Base-by-base conservation (phyloP, 2,329 filamentous ascomycete species). In the Exophiala sp. region DNA sequence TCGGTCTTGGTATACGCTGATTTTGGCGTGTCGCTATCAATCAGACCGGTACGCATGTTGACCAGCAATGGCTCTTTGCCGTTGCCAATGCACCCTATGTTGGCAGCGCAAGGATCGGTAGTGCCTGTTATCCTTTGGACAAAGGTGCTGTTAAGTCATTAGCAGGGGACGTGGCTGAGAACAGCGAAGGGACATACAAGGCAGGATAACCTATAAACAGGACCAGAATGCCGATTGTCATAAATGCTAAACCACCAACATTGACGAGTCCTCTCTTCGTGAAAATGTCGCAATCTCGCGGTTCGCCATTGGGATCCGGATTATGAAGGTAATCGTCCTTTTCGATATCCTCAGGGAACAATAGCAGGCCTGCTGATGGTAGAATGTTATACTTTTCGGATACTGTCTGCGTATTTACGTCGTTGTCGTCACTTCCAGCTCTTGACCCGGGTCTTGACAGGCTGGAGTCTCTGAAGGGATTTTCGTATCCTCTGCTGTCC, bases 271-370 rank as follows among this genome's bases (percentile, higher is more conserved):
- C 86, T 73, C 86, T 74, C 59, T 73, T 80, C 36, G 80, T 85
- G 66, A 81, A 88, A 38, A 88, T 74, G 64, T 87, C 81, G 62
- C 83, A 85, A 59, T 85, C 81, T 42, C 79, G 75, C 47, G 77
- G 71, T 38, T 84, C 77, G 43, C 87, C 84, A 48, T 79, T 78
- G 1, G 84, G 81, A 63, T 86, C 84, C 0, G 86, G 86, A 62
- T 88, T 87, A 66, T 89, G 86, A 58, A 89, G 65, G 59, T 81
- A 85, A 65, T 89, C 86, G 65, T 89, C 86, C 63, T 87, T 87
- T 67, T 89, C 86, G 18, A 87, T 81, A 65, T 88, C 85, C 66
- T 88, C 84, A 0, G 85, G 86, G 62, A 85, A 88, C 16, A 88
- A 71, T 38, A 89, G 67, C 48, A 88, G 70, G 5, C 84, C 84